These are phyloP conservation scores for Amaranthus tricolor DNA, from an alignment of 179 eudicot species.

Conservation along the genomic window DNA sequence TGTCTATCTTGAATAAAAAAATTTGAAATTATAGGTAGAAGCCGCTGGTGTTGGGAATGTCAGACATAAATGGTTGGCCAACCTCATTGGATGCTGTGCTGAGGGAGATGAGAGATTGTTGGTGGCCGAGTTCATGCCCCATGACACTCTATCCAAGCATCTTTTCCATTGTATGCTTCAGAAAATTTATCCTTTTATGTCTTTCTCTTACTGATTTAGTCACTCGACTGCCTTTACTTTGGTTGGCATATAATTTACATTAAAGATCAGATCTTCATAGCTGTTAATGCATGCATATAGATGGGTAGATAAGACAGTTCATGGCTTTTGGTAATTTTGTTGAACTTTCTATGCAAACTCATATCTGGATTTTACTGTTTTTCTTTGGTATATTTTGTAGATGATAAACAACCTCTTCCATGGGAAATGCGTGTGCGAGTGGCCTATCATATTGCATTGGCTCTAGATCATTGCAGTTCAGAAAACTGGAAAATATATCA, in stretches of 20 bases:
- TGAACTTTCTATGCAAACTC: conserved; percentile 6
- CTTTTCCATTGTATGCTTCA: conserved; percentile 77
- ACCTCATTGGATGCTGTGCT: conserved; percentile 87
- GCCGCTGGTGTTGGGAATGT: conserved; percentile 89
- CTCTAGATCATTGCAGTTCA: conserved; percentile 78
- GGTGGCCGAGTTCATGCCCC: conserved; percentile 90
- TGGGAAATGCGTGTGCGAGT: conserved; percentile 96
- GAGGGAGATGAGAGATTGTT: conserved; percentile 91
- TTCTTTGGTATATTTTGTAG: conserved; percentile 35
- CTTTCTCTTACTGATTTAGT: not conserved
- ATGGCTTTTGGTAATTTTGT: not conserved
- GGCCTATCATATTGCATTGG: conserved; percentile 69
- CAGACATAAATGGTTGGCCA: conserved; percentile 78
- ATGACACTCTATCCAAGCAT: conserved; percentile 86
- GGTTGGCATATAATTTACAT: not conserved
- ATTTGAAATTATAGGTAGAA: conserved; percentile 49
- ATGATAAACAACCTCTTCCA: conserved; percentile 86
- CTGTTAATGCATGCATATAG: not conserved
- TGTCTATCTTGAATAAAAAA: conserved; percentile 8
- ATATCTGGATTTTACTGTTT: not conserved
- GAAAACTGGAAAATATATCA: conserved; percentile 81
- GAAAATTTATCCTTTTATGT: not conserved
- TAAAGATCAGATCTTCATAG: not conserved
- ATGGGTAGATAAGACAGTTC: conserved; percentile 14
- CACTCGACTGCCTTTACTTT: not conserved